Evolutionary conservation across 768 basidiomycete genomes (phyloP).

Genomic region (Cubamyces sp.): DNA sequence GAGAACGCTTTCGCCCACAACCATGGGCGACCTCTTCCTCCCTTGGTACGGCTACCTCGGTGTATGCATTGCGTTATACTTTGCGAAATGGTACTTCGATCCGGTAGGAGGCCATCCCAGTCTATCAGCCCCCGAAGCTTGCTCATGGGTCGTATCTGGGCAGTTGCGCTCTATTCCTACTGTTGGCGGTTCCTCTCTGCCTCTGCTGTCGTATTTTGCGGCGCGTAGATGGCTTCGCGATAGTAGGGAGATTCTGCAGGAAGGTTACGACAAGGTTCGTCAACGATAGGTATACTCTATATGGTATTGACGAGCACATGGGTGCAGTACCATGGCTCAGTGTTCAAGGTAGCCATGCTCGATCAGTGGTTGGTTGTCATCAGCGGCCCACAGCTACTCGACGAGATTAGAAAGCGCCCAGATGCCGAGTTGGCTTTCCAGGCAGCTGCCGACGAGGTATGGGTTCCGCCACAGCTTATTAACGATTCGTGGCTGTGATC

Average conservation of each 20-base stretch:
- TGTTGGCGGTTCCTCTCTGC: conserved; percentile 28
- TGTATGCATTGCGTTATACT: no score
- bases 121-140: no score
- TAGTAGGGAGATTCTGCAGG: conserved; percentile 32
- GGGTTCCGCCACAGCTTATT: not conserved
- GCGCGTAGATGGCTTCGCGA: conserved; percentile 26
- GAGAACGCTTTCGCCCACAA: no score
- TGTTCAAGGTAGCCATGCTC: conserved; percentile 23
- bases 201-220: conserved; percentile 35
- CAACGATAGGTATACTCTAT: not conserved
- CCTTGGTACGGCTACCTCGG: no score
- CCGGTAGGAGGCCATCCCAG: conserved; percentile 17
- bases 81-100: conserved; percentile 2
- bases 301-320: not conserved
- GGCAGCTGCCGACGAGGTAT: conserved; percentile 17
- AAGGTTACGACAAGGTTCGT: conserved; percentile 38
- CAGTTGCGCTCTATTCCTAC: conserved; percentile 38
- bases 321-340: conserved; percentile 18
- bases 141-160: not conserved
- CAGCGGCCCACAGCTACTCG: conserved; percentile 26
- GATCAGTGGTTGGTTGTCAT: conserved; percentile 26
- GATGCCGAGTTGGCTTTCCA: conserved; percentile 25
- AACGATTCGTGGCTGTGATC: no score
- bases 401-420: conserved; percentile 30
- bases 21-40: no score